A percentile compares a stretch with the other conserved stretches of the same genome.
Conservation (phyloP, 164 flowering plant species). For the Piper betle region DNA sequence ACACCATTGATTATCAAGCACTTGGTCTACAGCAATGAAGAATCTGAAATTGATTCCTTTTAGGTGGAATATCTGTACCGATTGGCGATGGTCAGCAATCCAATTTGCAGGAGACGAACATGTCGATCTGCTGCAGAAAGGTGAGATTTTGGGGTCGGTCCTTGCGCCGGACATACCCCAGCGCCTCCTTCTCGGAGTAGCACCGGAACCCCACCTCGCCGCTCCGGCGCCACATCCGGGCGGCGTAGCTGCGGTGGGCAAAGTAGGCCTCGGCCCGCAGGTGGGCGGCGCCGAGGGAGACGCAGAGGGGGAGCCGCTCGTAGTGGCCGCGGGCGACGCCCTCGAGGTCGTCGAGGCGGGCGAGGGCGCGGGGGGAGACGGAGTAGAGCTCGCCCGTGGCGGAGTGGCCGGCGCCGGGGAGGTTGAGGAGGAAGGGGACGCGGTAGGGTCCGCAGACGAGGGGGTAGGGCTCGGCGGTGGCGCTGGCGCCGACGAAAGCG, state of each 20-base stretch:
- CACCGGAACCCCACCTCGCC: conserved; percentile 35
- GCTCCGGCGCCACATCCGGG: conserved; percentile 54
- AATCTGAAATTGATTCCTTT: too few species aligned
- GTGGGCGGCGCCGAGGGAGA: conserved; percentile 7
- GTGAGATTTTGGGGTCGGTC: conserved; percentile 47
- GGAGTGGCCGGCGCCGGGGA: conserved; percentile 44
- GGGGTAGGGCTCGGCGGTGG: conserved; percentile 37
- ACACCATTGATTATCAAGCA: too few species aligned
- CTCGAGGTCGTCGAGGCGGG: conserved; percentile 60
- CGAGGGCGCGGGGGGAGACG: conserved; percentile 38
- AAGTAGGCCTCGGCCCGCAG: conserved; percentile 52
- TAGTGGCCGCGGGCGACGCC: conserved; percentile 55
- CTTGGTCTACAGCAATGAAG: too few species aligned
- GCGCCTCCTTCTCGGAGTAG: conserved; percentile 46
- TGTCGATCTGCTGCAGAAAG: conserved; percentile 48
- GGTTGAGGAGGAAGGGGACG: conserved; percentile 76
- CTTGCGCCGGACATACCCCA: conserved; percentile 52
- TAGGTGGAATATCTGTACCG: too few species aligned
- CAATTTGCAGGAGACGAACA: conserved; percentile 15
- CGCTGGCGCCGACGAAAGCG: conserved; percentile 29
- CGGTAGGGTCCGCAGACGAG: conserved; percentile 82
- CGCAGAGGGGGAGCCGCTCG: conserved; percentile 38
- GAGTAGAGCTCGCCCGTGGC: conserved; percentile 77
- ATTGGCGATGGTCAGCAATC: neutral
- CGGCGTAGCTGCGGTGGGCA: conserved; percentile 57